phyloP scores from a whole-genome alignment of 345 rosid genomes.

The Brassica carinata region DNA sequence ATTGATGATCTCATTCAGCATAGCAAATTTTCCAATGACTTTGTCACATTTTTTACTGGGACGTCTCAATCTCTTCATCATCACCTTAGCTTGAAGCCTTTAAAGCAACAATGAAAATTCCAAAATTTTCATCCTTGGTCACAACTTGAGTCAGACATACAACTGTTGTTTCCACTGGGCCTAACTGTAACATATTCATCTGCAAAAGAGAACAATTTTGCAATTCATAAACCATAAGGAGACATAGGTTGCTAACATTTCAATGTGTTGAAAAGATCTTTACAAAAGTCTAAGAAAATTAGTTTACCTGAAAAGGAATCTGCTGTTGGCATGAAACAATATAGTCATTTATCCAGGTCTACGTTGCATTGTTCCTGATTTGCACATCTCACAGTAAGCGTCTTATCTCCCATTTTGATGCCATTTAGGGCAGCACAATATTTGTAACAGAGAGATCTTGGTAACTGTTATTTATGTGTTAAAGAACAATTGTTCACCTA shows the following conservation, averaged over 20 bases:
- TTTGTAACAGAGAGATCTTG: conserved; percentile 87
- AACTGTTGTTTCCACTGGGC: conserved; percentile 56
- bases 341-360: conserved; percentile 85
- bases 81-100: too few relatives aligned
- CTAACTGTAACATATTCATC: conserved; percentile 77
- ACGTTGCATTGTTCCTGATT: conserved; percentile 82
- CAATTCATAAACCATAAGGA: background rate
- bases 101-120: too few relatives aligned
- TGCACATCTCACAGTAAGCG: conserved; percentile 94
- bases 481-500: too few relatives aligned
- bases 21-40: too few relatives aligned
- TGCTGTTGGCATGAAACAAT: conserved; percentile 91
- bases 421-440: conserved; percentile 44
- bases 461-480: conserved; percentile 29
- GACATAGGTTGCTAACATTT: background rate
- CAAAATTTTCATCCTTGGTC: conserved; percentile 34
- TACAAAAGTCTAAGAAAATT: background rate
- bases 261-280: too few relatives aligned
- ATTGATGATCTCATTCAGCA: too few relatives aligned
- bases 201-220: conserved; percentile 36
- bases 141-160: conserved; percentile 87
- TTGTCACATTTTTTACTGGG: too few relatives aligned
- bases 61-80: too few relatives aligned
- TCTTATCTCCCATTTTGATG: conserved; percentile 91
- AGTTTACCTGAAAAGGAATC: conserved; percentile 77